These are phyloP conservation scores for Cardiospermum halicacabum DNA, from an alignment of 345 rosid genomes.

Conservation along the genomic window DNA sequence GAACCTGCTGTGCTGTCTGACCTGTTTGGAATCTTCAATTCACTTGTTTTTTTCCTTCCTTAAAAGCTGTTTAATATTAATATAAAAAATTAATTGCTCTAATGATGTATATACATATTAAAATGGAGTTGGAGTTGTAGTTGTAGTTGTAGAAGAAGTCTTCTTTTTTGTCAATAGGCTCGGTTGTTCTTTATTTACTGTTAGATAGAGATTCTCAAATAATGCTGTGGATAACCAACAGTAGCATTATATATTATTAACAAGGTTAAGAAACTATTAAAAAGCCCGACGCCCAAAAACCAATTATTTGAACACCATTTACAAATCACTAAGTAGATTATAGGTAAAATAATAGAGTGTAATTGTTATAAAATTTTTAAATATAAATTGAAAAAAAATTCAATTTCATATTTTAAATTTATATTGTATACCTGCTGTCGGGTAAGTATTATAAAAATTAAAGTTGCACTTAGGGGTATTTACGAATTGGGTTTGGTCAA, in stretches of 20 bases:
- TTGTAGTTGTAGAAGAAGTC: not conserved
- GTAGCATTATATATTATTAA: not conserved
- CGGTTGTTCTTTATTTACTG: not conserved
- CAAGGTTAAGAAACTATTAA: not conserved
- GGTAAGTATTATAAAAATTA: too few species aligned
- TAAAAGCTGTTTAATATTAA: conserved; percentile 3
- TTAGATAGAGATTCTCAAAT: not conserved
- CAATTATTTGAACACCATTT: not conserved
- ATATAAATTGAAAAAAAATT: too few species aligned
- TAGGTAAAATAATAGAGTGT: too few species aligned
- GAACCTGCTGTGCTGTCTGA: conserved; percentile 10
- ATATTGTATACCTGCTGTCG: too few species aligned
- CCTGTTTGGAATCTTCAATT: conserved; percentile 10
- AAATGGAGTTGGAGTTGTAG: too few species aligned
- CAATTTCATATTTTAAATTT: too few species aligned
- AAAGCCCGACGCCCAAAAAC: too few species aligned
- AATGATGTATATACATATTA: too few species aligned
- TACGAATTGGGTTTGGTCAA: too few species aligned
- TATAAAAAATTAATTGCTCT: not conserved
- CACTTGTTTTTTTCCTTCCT: not conserved
- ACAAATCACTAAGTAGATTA: too few species aligned
- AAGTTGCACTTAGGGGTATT: too few species aligned
- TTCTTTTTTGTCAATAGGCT: not conserved
- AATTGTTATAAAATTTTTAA: too few species aligned
- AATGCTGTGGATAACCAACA: not conserved